Percentiles rank a stretch among this genome's conserved stretches.
Evolutionary conservation across 2,329 filamentous ascomycete genomes (phyloP).

Genomic region (Ophiostoma sp.): DNA sequence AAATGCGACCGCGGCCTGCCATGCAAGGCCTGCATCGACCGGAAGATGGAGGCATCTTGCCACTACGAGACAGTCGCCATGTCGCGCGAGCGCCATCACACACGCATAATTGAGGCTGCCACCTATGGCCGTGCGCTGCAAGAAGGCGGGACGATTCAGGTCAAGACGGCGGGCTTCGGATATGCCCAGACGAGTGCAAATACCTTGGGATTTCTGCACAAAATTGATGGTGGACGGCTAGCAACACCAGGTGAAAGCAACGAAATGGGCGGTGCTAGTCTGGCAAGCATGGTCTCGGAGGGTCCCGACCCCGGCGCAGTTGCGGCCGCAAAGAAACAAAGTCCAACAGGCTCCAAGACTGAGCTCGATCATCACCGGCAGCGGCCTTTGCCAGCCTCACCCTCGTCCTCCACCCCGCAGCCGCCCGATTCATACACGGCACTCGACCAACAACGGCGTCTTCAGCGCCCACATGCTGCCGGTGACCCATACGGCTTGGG

Average conservation of each 20-base stretch:
- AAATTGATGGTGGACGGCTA: slow-evolving; percentile 43
- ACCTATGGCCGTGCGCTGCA: slow-evolving; percentile 27
- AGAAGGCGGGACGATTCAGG: slow-evolving; percentile 36
- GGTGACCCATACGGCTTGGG: slow-evolving; percentile 47
- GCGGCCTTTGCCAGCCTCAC: neutral
- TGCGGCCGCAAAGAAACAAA: neutral
- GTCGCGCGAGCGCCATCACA: slow-evolving; percentile 36
- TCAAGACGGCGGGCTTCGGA: slow-evolving; percentile 47
- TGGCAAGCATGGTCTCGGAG: neutral
- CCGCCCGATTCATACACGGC: slow-evolving; percentile 12
- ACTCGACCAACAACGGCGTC: slow-evolving; percentile 13
- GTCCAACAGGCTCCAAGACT: neutral
- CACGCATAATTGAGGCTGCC: slow-evolving; percentile 27
- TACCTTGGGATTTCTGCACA: slow-evolving; percentile 51
- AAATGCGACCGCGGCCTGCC: slow-evolving; percentile 58
- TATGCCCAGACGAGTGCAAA: slow-evolving; percentile 49
- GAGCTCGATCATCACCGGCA: too few species aligned
- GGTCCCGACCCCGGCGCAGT: neutral
- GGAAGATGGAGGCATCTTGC: slow-evolving; percentile 53
- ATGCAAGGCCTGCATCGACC: slow-evolving; percentile 54
- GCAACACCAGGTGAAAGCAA: slow-evolving; percentile 17
- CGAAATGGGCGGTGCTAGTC: neutral
- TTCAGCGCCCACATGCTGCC: slow-evolving; percentile 36
- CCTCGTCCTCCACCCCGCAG: neutral
- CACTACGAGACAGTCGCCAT: slow-evolving; percentile 51